Base-by-base conservation (phyloP, 1,139 yeast species). In the Yamadazyma aaseri region DNA sequence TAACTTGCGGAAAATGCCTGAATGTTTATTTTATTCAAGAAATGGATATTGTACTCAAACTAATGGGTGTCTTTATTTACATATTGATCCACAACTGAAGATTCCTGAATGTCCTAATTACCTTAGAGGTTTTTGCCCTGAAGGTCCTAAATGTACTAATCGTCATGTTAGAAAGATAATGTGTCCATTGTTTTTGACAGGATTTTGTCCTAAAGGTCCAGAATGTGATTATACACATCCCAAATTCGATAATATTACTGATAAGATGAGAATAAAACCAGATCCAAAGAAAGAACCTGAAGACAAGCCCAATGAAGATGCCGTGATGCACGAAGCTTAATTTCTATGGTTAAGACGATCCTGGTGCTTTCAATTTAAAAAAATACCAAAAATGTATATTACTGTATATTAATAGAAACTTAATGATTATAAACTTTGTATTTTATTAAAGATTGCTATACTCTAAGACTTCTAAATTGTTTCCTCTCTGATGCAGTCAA, bases 1-100 rank as follows among this genome's bases (percentile, higher is more conserved):
- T 56, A 92, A 92, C 54, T 65, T 92, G 49, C 75, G 96, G 41
- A 89, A 86, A 58, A 90, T 94, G 96, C 98, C 98, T 2, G 98
- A 94, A 58, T 94, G 98, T 60, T 75, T 89, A 24, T 86, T 86
- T 56, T 90, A 76, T 58, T 74, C 87, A 38, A 80, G 85, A 58
- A 89, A 87, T 55, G 98, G 98, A 5, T 84, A 76, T 53, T 94
- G 98, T 59, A 85, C 95, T 7, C 97, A 90, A 56, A 77, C 92
- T 1, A 95, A 96, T 2, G 99, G 94, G 54, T 94, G 99, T 55
- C 78, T 89, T 36, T 92, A 89, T 58, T 69, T 86, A 35, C 99
- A 94, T 57, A 81, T 90, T 17, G 97, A 89, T 55, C 97, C 97
- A 4, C 82, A 79, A 51, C 77, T 82, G 50, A 86, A 86, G 58